These are phyloP conservation scores for Candida michaelii DNA, from an alignment of 805 yeast genomes.

Conservation along the genomic window DNA sequence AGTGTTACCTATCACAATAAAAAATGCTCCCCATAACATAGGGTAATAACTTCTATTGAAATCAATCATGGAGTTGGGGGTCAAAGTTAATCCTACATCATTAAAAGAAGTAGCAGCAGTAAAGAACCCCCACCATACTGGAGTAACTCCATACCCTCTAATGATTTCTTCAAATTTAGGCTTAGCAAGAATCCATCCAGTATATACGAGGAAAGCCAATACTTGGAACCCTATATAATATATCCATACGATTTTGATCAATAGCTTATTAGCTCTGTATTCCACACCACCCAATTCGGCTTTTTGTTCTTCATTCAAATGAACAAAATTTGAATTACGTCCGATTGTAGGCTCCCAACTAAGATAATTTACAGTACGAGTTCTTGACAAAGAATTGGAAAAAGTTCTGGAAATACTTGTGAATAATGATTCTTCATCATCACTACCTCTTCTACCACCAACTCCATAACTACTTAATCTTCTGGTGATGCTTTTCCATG, in stretches of 20 bases:
- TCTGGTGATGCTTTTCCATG: slow-evolving; percentile 2
- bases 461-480: slow-evolving; percentile 7
- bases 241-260: slow-evolving; percentile 59
- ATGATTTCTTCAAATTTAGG: slow-evolving; percentile 45
- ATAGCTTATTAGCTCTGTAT: slow-evolving; percentile 79
- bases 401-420: slow-evolving; percentile 10
- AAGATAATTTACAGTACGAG: slow-evolving; percentile 55
- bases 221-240: slow-evolving; percentile 81
- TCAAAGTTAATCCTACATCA: slow-evolving; percentile 81
- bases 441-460: slow-evolving; percentile 3
- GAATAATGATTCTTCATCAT: slow-evolving; percentile 14
- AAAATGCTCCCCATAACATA: slow-evolving; percentile 60
- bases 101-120: slow-evolving; percentile 77
- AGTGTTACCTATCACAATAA: slow-evolving; percentile 89
- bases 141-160: slow-evolving; percentile 58
- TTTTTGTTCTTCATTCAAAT: slow-evolving; percentile 76
- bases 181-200: slow-evolving; percentile 59
- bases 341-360: slow-evolving; percentile 93
- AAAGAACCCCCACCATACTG: slow-evolving; percentile 94
- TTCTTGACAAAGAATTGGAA: slow-evolving; percentile 29
- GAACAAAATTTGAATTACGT: slow-evolving; percentile 87
- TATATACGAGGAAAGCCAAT: slow-evolving; percentile 48
- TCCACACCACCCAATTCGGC: slow-evolving; percentile 98
- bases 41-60: slow-evolving; percentile 67
- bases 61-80: slow-evolving; percentile 74